Evolutionary conservation across 2,329 filamentous ascomycete genomes (phyloP), one percentile per base, ranked within the genome.

Genomic region (Colletotrichum abscissum): DNA sequence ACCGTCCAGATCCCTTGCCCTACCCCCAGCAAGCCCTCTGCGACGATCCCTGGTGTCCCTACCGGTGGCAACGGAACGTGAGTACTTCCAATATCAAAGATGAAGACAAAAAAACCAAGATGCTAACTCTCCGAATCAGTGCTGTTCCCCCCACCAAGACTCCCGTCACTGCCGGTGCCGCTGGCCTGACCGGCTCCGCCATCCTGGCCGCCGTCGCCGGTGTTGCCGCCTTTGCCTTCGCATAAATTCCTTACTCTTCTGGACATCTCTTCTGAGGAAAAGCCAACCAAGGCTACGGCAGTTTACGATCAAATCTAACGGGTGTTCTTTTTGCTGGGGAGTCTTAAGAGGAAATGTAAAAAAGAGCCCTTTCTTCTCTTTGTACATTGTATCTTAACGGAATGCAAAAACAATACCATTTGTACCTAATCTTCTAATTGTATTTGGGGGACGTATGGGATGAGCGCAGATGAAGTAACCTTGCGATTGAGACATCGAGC

Each of bases 181-280:
- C 84, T 78, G 84, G 86, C 79, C 80, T 90, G 78, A 84, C 84
- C 75, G 87, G 86, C 84, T 90, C 88, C 74, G 85, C 85, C 79
- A 74, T 86, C 79, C 82, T 90, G 79, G 89, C 89, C 81, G 88
- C 86, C 76, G 85, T 83, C 62, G 89, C 86, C 82, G 89, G 88
- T 84, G 80, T 88, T 69, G 86, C 84, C 74, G 89, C 88, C 80
- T 82, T 89, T 79, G 78, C 87, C 83, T 82, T 91, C 79, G 86
- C 86, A 81, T 91, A 91, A 88, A 80, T 81, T 62, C 74, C 77
- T 80, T 73, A 78, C 78, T 77, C 81, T 52, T 33, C 9, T 22
- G 68, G 72, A 71, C 79, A 77, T 79, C 81, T 80, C 75, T 77
- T 78, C 79, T 74, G 77, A 80, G 82, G 79, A 79, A 49, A 82